Base-by-base conservation (phyloP, 2,329 filamentous ascomycete species). In the Rutstroemia sp. region DNA sequence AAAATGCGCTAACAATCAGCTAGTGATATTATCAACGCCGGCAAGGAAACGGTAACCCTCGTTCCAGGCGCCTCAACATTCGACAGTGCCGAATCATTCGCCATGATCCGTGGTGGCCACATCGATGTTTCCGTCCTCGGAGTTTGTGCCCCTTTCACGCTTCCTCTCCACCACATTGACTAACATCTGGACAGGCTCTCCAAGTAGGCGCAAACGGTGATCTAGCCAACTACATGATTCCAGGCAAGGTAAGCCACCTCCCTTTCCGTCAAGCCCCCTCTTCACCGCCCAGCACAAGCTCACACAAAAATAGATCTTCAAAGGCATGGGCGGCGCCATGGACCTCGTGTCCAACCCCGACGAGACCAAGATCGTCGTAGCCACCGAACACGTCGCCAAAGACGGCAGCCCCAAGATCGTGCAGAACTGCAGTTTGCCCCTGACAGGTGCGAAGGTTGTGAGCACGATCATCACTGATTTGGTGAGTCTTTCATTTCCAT, bases 211-310 rank as follows among this genome's bases (percentile, higher is more conserved):
- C 88, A 0, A 77, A 80, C 2, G 89, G 89, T 21, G 89, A 94
- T 68, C 72, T 94, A 56, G 89, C 89, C 46, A 92, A 92, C 72
- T 94, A 89, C 76, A 92, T 94, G 86, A 87, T 94, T 61, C 89
- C 89, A 0, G 89, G 89, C 25, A 92, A 92, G 72, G 83, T 89
- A n/a, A n/a, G 41, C 14, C 10, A 38, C 5, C 21, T 25, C 14
- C 7, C 4, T 2, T 21, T 25, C 19, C n/a, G 6, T 5, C 5
- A 7, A 47, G 4, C 14, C 14, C 46, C 2, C 6, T 12, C 38
- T 12, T 12, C 14, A 14, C 7, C 48, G 2, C 8, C 17, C 14
- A 12, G 2, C 9, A 19, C 6, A n/a, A 51, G 5, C 46, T 50
- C 7, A 50, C 17, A n/a, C 10, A 25, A 8, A 19, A 50, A 50